Conservation (phyloP, 441 rosid genomes). For the Croton setiger region DNA sequence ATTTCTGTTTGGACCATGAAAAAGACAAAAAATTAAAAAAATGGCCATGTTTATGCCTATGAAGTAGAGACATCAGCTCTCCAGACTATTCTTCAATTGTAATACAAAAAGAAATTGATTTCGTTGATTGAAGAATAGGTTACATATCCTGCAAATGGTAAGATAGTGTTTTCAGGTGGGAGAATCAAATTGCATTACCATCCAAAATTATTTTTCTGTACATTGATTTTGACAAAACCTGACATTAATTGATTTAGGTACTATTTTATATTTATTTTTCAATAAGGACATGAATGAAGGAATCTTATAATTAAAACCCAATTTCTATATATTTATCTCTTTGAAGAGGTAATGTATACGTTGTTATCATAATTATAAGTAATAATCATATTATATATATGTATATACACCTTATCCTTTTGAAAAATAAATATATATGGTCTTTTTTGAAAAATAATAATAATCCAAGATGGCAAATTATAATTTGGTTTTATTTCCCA, state of each 20-base stretch:
- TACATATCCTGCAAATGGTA: conserved; percentile 24
- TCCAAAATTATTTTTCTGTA: conserved; percentile 28
- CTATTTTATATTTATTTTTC: background rate
- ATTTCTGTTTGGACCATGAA: conserved; percentile 9
- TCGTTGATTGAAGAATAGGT: conserved; percentile 9
- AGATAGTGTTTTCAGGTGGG: conserved; percentile 15
- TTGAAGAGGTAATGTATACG: no score
- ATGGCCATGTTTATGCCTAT: background rate
- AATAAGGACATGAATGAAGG: conserved; percentile 3
- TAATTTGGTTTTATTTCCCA: no score
- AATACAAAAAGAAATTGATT: background rate
- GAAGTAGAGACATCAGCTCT: background rate
- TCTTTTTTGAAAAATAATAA: no score
- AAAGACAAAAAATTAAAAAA: background rate
- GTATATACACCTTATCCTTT: background rate
- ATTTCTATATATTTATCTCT: no score
- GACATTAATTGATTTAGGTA: background rate
- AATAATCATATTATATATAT: no score
- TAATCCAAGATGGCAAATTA: no score
- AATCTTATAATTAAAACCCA: conserved; percentile 6
- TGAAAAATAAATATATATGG: no score
- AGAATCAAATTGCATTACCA: conserved; percentile 26
- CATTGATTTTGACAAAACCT: conserved; percentile 37
- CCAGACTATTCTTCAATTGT: background rate
- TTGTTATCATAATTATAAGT: no score